Conservation (phyloP, 192 early-diverging fungal genomes). For the Funneliformis mosseae region DNA sequence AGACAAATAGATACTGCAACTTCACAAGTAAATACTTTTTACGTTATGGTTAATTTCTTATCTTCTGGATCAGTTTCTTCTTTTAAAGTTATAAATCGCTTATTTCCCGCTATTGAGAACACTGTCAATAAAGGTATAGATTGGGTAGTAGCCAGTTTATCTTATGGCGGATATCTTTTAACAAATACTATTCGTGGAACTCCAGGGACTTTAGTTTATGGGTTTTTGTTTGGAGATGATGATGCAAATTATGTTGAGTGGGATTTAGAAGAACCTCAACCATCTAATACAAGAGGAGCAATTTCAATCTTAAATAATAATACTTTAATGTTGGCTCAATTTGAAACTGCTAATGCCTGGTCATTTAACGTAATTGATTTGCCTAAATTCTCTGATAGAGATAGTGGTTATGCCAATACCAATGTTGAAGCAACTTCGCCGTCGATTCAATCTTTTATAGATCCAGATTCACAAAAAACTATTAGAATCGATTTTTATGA, state of each 20-base stretch:
- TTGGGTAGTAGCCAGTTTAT: neutral
- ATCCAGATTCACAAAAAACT: neutral
- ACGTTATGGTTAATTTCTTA: neutral
- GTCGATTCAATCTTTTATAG: neutral
- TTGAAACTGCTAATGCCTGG: neutral
- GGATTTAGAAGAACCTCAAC: neutral
- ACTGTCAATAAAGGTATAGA: neutral
- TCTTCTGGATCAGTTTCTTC: neutral
- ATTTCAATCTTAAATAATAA: neutral
- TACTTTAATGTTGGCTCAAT: neutral
- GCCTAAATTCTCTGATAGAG: neutral
- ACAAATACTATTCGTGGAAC: neutral
- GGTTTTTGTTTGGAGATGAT: neutral
- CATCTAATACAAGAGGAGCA: neutral
- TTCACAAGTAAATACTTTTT: neutral
- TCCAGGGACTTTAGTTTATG: neutral
- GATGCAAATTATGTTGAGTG: neutral
- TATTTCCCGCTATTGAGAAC: neutral
- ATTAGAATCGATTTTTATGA: neutral
- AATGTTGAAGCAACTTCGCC: neutral
- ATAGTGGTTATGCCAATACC: constrained; percentile 8
- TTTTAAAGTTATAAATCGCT: neutral
- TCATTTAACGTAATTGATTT: neutral
- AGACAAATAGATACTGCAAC: neutral
- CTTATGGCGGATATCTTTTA: neutral